Base-by-base conservation (phyloP, 257 asterid genomes). In the Solanum lycopersicoides region DNA sequence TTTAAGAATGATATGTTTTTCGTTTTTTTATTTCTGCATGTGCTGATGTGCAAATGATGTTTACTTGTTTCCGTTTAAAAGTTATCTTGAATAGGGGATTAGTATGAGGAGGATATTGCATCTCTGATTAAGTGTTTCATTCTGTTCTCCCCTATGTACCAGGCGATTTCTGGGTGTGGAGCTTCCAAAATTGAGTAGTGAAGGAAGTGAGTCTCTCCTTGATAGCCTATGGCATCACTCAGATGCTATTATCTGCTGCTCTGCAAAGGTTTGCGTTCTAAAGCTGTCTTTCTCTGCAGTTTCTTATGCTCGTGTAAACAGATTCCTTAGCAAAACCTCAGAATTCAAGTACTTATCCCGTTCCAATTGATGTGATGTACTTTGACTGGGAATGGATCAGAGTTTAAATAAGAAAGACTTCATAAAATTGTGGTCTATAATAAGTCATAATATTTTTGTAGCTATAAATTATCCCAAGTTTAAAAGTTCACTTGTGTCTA, bases 201-300 rank as follows among this genome's bases (percentile, higher is more conserved):
- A 91, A 85, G 95, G 95, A 68, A 94, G 89, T 86, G 97, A 95
- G 85, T 93, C 94, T 3, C 87, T 93, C 88, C 97, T 95, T 59
- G 93, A 94, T 87, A 90, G 93, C 39, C 89, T 95, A 14, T 95
- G 98, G 98, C 93, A 92, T 85, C 95, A 94, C 86, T 92, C 96
- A 3, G 98, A 95, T 86, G 98, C 98, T 74, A 91, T 94, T 71
- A 83, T 95, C 92, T 95, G 98, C 92, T 95, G 95, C 94, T 94
- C 98, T 47, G 82, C 92, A 77, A 95, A 94, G 97, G 98, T 93
- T 87, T 83, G 63, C 44, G 50, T 88, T 68, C 10, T 75, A 56
- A 9, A 23, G 18, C 37, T 4, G 28, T 50, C 30, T 42, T 75
- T 37, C n/a, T 18, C 50, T 89, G 8, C 50, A 28, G 53, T 50